phyloP scores from a whole-genome alignment of 345 rosid species.

The Populus deltoides region DNA sequence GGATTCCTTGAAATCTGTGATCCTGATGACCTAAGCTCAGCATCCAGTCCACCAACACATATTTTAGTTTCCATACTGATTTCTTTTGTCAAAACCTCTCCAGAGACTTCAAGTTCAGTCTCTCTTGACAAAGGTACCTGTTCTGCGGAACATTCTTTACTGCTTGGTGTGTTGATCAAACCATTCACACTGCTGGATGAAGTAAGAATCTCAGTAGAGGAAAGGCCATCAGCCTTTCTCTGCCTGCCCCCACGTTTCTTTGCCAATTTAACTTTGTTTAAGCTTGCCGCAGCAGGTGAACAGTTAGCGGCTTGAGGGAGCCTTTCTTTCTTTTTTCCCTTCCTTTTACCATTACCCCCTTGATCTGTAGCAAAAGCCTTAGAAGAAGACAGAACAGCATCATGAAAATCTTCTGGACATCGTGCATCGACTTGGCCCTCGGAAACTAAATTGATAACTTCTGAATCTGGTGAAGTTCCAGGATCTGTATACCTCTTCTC shows the following conservation, averaged over 20 bases:
- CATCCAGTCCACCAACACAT: slow-evolving; percentile 15
- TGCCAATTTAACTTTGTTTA: slow-evolving; percentile 35
- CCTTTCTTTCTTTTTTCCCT: slow-evolving; percentile 52
- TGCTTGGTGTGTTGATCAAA: slow-evolving; percentile 31
- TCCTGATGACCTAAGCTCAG: slow-evolving; percentile 18
- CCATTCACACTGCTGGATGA: slow-evolving; percentile 28
- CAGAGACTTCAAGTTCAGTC: slow-evolving; percentile 25
- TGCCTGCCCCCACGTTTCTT: slow-evolving; percentile 39
- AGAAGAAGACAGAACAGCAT: slow-evolving; percentile 37
- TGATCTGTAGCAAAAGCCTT: slow-evolving; percentile 25
- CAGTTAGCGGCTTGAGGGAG: slow-evolving; percentile 23
- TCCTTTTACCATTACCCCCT: slow-evolving; percentile 31
- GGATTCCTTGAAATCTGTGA: slow-evolving; percentile 21
- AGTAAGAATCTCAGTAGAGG: slow-evolving; percentile 23
- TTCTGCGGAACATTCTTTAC: slow-evolving; percentile 24
- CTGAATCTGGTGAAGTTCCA: slow-evolving; percentile 99
- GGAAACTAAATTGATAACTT: slow-evolving; percentile 73
- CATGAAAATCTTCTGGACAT: slow-evolving; percentile 38
- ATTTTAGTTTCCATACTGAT: slow-evolving; percentile 16
- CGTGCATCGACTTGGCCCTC: slow-evolving; percentile 46
- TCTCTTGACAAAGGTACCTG: slow-evolving; percentile 22
- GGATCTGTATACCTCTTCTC: slow-evolving; percentile 52
- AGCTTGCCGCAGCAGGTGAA: slow-evolving; percentile 28
- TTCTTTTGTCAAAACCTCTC: slow-evolving; percentile 26
- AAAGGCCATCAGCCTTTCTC: slow-evolving; percentile 21